These are phyloP conservation scores for Ceratocystis eucalypticola DNA, from an alignment of 2,329 filamentous ascomycete species.

Conservation along the genomic window DNA sequence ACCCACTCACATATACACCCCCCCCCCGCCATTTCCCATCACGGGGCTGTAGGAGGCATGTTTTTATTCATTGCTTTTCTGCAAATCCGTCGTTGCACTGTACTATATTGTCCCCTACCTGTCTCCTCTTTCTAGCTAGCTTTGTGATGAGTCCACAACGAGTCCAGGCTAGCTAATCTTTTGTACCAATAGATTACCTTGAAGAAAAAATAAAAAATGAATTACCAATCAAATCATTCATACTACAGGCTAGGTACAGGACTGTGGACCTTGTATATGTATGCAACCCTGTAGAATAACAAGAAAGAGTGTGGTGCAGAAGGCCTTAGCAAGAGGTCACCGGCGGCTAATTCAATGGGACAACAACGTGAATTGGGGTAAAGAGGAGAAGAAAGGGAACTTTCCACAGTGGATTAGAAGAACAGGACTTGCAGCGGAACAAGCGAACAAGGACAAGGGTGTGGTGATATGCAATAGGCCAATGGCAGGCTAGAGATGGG, in stretches of 20 bases:
- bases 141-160: neutral
- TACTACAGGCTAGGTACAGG: no score
- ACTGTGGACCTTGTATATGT: neutral
- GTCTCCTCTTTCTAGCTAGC: neutral
- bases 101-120: slow-evolving; percentile 1
- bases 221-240: no score
- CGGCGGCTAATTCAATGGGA: slow-evolving; percentile 14
- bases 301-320: neutral
- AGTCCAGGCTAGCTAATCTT: neutral
- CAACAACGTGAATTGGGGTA: neutral
- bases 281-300: neutral
- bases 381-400: neutral
- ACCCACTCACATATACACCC: slow-evolving; percentile 4
- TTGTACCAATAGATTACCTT: slow-evolving; percentile 16
- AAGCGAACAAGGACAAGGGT: no score
- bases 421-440: no score
- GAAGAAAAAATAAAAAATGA: neutral
- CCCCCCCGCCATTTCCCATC: neutral
- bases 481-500: neutral
- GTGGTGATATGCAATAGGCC: neutral
- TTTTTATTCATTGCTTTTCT: neutral
- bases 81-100: neutral
- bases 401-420: no score
- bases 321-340: slow-evolving; percentile 8
- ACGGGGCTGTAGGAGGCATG: neutral